Evolutionary conservation across 345 rosid species (phyloP), one percentile per base, ranked within the genome.

Genomic region (Rhodamnia argentea): DNA sequence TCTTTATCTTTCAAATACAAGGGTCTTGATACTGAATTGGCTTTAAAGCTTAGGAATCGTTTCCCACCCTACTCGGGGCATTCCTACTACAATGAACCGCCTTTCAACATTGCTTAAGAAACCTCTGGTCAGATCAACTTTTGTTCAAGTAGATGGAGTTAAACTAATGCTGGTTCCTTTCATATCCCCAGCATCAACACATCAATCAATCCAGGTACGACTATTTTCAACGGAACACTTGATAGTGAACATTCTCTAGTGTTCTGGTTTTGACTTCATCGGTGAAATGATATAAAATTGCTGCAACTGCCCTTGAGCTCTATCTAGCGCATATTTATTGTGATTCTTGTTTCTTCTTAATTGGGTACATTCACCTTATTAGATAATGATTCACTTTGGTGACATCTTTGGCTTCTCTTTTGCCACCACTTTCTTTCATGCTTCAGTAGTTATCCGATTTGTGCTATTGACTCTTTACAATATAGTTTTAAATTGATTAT

Each of bases 101-200:
- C 93, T 97, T 14, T 90, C 98, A 10, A 74, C 96, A 86, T 92
- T 96, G 88, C 93, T 96, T 4, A 97, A 92, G 93, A 98, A 95
- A 87, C 96, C 98, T 88, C n/a, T 92, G 81, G 96, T 96, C 88
- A 93, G 99, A 90, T 97, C 96, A 52, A 96, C 96, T 32, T 97
- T 97, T 90, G 98, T 96, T 89, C 93, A 91, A 86, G 95, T 91
- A 83, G 98, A 97, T 89, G 99, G 99, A 37, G 95, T 97, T 90
- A 96, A 97, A 92, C 90, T 97, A 37, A 2, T 37, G 89, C 92
- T 97, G 85, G 90, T 93, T 88, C 98, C 99, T 85, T 90, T 93
- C 59, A 97, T 97, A 89, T 92, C 94, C 88, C 99, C 99, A 27
- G 99, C 96, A 87, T 93, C 99, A 58, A 97, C 98, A 55, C 99